Base-by-base conservation (phyloP, 2,329 filamentous ascomycete genomes). In the Fusarium mangiferae region DNA sequence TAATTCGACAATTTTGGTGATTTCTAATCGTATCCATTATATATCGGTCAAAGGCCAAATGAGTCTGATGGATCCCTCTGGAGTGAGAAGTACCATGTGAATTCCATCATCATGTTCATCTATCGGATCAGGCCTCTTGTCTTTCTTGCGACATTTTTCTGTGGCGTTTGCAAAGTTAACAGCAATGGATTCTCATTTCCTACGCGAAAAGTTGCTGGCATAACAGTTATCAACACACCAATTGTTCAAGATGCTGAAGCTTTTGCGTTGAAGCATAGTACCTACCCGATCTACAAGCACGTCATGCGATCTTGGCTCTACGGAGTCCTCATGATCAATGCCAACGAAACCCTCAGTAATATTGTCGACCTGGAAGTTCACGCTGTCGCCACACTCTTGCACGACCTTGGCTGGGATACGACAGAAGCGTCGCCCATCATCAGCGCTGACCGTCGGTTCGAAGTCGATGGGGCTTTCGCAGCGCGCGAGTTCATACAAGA, bases 361-460 rank as follows among this genome's bases (percentile, higher is more conserved):
- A 45, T 15, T 0, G 10, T 74, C 18, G 58, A 75, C 24, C 18
- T 55, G 0, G 64, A 70, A 18, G 45, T 70, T 3, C 71, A 72
- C 20, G 65, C 68, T 11, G 55, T 75, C 2, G 63, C 71, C 1
- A 62, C 57, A 3, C 58, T 74, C 1, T 22, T 74, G 5, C 71
- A 74, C 39, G 61, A 70, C 20, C 33, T 75, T 8, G 71, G 58
- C 33, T 73, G 61, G 66, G 71, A 73, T 26, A 41, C 33, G 22
- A 64, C 68, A 7, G 46, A 44, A 13, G 30, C n/a, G 17, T 70
- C 58, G 1, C 33, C 69, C 6, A 41, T 72, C 5, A 46, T 73
- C 2, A 73, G 62, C 39, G 6, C 42, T 17, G 55, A 59, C 11
- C 62, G 42, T 24, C 44, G 65, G 9, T 66, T 73, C 14, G 69